A percentile compares a stretch with the other conserved stretches of the same genome.
Conservation (phyloP, 1,284 basidiomycete genomes). For the Chondrostereum purpureum region DNA sequence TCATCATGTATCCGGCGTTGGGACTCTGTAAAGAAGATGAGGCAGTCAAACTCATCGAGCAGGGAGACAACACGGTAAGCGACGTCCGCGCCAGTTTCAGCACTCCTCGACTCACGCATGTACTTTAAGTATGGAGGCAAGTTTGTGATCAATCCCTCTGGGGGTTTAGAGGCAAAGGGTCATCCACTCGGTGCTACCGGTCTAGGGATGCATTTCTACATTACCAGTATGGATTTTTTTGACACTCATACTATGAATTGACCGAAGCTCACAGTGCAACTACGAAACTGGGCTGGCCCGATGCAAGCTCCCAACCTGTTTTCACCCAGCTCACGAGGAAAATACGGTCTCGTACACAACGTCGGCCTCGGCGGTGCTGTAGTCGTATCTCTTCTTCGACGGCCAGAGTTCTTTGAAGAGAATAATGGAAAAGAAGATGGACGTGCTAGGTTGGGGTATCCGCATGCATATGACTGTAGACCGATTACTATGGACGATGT, state of each 20-base stretch:
- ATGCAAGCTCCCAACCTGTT: slow-evolving; percentile 77
- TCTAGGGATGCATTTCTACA: slow-evolving; percentile 85
- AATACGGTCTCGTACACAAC: slow-evolving; percentile 80
- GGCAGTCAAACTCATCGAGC: slow-evolving; percentile 72
- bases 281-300: slow-evolving; percentile 71
- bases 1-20: slow-evolving; percentile 80
- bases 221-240: slow-evolving; percentile 67
- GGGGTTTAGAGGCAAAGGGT: slow-evolving; percentile 83
- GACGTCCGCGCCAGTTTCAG: slow-evolving; percentile 5
- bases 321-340: slow-evolving; percentile 59
- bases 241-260: slow-evolving; percentile 9
- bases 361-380: slow-evolving; percentile 76
- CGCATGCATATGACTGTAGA: slow-evolving; percentile 66
- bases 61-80: slow-evolving; percentile 74
- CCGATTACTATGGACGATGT: slow-evolving; percentile 58
- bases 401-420: slow-evolving; percentile 74
- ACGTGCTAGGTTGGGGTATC: slow-evolving; percentile 70
- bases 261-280: slow-evolving; percentile 48
- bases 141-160: slow-evolving; percentile 83
- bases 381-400: slow-evolving; percentile 66
- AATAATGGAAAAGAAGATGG: slow-evolving; percentile 58
- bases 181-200: slow-evolving; percentile 84
- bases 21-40: slow-evolving; percentile 66
- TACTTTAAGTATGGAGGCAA: slow-evolving; percentile 72
- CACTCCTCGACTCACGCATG: slow-evolving; percentile 5